Percentiles rank a stretch among this genome's conserved stretches.
phyloP scores from a whole-genome alignment of 768 basidiomycete genomes.

The Kwoniella dejecticola region DNA sequence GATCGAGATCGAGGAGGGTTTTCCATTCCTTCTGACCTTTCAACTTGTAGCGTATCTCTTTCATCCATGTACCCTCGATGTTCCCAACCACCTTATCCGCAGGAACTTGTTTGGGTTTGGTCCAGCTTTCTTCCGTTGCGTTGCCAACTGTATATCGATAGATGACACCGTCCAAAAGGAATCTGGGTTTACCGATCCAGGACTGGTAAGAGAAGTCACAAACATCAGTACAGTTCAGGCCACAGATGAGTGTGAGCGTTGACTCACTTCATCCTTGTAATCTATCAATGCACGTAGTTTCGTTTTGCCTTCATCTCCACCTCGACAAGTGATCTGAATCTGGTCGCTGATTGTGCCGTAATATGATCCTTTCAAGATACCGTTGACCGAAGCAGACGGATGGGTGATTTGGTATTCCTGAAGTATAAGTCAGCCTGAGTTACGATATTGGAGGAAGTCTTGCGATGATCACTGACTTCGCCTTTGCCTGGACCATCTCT shows the following conservation, averaged over 20 bases:
- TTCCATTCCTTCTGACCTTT: slow-evolving; percentile 62
- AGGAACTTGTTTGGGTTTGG: slow-evolving; percentile 81
- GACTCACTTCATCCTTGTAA: slow-evolving; percentile 92
- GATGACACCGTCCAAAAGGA: slow-evolving; percentile 82
- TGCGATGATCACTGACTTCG: slow-evolving; percentile 57
- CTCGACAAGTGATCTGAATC: slow-evolving; percentile 69
- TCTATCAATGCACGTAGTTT: slow-evolving; percentile 80
- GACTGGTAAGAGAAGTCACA: no score
- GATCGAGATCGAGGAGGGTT: slow-evolving; percentile 74
- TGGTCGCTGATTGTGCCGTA: slow-evolving; percentile 68
- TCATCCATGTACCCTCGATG: slow-evolving; percentile 87
- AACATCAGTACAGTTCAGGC: no score
- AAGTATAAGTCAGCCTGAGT: no score
- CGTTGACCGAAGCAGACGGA: slow-evolving; percentile 86
- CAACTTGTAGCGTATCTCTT: slow-evolving; percentile 73
- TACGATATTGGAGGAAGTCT: no score
- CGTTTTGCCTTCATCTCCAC: slow-evolving; percentile 62
- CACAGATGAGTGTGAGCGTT: no score
- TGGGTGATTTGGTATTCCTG: slow-evolving; percentile 78
- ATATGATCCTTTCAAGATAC: slow-evolving; percentile 84
- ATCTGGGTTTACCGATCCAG: slow-evolving; percentile 87
- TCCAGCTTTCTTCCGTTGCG: slow-evolving; percentile 55
- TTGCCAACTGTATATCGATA: slow-evolving; percentile 74
- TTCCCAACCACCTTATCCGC: slow-evolving; percentile 71
- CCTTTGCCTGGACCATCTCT: slow-evolving; percentile 74